Evolutionary conservation across 139 green algal genomes (phyloP).

Genomic region (Auxenochlorella pyrenoidosa): DNA sequence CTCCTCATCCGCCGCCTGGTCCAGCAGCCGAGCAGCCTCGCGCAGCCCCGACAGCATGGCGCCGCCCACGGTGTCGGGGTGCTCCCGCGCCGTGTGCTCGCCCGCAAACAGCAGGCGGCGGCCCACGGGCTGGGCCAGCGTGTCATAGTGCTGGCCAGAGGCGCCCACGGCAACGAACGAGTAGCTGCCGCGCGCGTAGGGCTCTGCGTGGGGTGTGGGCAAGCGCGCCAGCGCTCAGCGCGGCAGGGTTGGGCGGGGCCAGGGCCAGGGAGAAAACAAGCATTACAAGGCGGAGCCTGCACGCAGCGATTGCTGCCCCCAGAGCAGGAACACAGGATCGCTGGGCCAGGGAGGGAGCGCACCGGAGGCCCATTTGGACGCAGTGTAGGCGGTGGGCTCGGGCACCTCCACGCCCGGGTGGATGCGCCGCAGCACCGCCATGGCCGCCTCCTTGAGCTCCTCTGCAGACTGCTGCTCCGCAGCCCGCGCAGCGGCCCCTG

Average conservation of each 20-base stretch:
- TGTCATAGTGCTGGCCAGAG: constrained; percentile 73
- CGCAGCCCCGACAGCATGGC: constrained; percentile 83
- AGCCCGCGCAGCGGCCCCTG: constrained; percentile 7
- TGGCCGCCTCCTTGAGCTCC: constrained; percentile 45
- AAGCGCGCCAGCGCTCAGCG: background rate
- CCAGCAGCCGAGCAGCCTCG: constrained; percentile 71
- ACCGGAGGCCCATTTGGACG: constrained; percentile 64
- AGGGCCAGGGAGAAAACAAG: too few relatives aligned
- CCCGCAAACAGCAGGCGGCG: constrained; percentile 85
- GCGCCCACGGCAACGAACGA: constrained; percentile 81
- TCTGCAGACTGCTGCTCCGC: constrained; percentile 36
- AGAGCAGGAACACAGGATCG: too few relatives aligned
- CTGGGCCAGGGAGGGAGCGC: background rate
- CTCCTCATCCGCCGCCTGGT: constrained; percentile 48
- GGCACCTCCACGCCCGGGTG: constrained; percentile 52
- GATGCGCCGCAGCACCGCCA: constrained; percentile 56
- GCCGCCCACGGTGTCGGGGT: constrained; percentile 91
- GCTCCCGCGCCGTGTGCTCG: constrained; percentile 83
- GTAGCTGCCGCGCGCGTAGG: constrained; percentile 67
- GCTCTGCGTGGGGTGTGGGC: constrained; percentile 5
- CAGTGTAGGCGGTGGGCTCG: constrained; percentile 45
- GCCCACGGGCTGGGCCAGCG: constrained; percentile 71
- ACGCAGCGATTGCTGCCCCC: too few relatives aligned
- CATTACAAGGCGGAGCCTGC: too few relatives aligned
- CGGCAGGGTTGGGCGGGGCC: too few relatives aligned